phyloP scores from a whole-genome alignment of 495 filamentous ascomycete genomes.

The Hypoxylon trugodes region DNA sequence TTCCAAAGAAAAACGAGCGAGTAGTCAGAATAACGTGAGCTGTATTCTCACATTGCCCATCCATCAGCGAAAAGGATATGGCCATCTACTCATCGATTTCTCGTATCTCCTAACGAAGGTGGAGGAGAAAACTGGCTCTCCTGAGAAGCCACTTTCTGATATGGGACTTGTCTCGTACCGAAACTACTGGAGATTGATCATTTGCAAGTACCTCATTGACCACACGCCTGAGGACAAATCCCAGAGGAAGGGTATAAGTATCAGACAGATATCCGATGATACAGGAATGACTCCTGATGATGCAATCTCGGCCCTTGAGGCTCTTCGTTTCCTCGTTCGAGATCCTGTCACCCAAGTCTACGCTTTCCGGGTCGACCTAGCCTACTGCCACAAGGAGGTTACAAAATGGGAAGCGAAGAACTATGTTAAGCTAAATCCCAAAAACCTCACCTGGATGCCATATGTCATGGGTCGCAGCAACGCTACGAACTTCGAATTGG shows the following conservation, averaged over 20 bases:
- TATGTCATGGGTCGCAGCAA: conserved; percentile 93
- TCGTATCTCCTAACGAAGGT: conserved; percentile 94
- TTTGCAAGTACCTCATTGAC: conserved; percentile 77
- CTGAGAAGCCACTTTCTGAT: conserved; percentile 96
- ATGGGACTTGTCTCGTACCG: conserved; percentile 97
- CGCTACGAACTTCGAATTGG: conserved; percentile 83
- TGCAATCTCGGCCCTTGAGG: conserved; percentile 91
- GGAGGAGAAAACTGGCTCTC: conserved; percentile 93
- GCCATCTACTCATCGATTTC: conserved; percentile 95
- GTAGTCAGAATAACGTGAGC: conserved; percentile 94
- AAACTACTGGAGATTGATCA: conserved; percentile 91
- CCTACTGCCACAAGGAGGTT: conserved; percentile 85
- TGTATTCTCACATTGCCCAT: conserved; percentile 96
- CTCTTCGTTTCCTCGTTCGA: conserved; percentile 83
- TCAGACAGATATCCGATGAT: conserved; percentile 82
- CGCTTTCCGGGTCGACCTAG: conserved; percentile 83
- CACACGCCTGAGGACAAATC: conserved; percentile 51
- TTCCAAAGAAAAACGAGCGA: conserved; percentile 97
- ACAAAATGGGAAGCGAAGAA: conserved; percentile 84
- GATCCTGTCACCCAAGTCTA: conserved; percentile 90
- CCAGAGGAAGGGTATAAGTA: conserved; percentile 71
- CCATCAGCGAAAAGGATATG: conserved; percentile 96
- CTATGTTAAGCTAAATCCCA: conserved; percentile 84
- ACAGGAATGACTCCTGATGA: conserved; percentile 97
- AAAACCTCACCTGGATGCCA: conserved; percentile 91